Evolutionary conservation across 371 early-diverging fungal genomes (phyloP).

Genomic region (Mortierella sp.): DNA sequence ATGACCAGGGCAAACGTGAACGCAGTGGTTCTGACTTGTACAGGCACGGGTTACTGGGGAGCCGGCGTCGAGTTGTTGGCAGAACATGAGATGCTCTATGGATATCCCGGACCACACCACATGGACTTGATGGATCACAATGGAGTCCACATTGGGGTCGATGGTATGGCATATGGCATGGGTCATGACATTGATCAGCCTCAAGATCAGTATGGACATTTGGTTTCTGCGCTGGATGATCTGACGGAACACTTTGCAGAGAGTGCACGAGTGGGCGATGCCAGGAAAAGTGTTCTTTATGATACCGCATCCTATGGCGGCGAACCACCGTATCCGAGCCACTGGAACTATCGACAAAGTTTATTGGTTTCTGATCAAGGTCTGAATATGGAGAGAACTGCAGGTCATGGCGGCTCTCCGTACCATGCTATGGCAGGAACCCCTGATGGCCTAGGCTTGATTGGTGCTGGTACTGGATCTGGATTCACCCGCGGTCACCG

Average conservation of each 20-base stretch:
- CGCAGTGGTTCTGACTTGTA: constrained; percentile 41
- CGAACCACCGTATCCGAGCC: constrained; percentile 20
- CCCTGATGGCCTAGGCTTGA: constrained; percentile 16
- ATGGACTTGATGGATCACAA: constrained; percentile 43
- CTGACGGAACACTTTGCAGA: constrained; percentile 54
- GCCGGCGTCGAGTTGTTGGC: constrained; percentile 38
- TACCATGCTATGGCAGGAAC: neutral
- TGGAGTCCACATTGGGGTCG: constrained; percentile 35
- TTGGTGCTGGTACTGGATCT: neutral
- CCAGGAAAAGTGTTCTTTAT: constrained; percentile 20
- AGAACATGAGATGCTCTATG: constrained; percentile 33
- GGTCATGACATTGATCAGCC: constrained; percentile 19
- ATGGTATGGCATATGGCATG: constrained; percentile 15
- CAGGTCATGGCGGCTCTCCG: neutral
- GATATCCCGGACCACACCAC: constrained; percentile 13
- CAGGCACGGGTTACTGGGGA: constrained; percentile 45
- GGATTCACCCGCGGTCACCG: constrained; percentile 41
- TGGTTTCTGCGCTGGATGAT: constrained; percentile 49
- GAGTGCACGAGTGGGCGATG: constrained; percentile 34
- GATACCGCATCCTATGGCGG: neutral
- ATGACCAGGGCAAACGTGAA: constrained; percentile 50
- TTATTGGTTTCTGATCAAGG: constrained; percentile 9
- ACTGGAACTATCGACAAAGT: constrained; percentile 33
- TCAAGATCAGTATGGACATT: constrained; percentile 48
- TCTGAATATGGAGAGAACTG: constrained; percentile 2